phyloP scores from a whole-genome alignment of 441 rosid species.

The Gossypium schwendimanii region DNA sequence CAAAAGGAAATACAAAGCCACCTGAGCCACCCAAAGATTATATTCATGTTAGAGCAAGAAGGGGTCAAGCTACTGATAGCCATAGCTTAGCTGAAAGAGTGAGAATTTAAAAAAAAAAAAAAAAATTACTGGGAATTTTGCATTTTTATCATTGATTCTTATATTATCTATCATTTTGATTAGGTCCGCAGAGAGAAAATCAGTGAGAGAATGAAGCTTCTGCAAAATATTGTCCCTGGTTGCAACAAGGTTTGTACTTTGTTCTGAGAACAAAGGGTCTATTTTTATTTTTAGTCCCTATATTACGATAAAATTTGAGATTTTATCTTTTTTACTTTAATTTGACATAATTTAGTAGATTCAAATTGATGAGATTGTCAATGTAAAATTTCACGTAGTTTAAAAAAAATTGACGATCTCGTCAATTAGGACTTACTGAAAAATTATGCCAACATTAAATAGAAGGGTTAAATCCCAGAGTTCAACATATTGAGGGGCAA shows the following conservation, averaged over 20 bases:
- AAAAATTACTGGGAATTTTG: too few species aligned
- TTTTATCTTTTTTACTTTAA: too few species aligned
- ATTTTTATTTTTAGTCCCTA: too few species aligned
- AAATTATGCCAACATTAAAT: too few species aligned
- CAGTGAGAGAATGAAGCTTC: slow-evolving; percentile 49
- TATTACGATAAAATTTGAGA: too few species aligned
- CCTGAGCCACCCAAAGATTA: slow-evolving; percentile 56
- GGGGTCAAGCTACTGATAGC: slow-evolving; percentile 76
- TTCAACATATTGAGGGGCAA: too few species aligned
- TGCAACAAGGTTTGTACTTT: slow-evolving; percentile 50
- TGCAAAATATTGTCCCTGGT: slow-evolving; percentile 69
- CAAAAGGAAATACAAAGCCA: slow-evolving; percentile 26
- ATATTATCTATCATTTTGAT: neutral
- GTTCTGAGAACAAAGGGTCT: neutral
- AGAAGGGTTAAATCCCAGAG: too few species aligned
- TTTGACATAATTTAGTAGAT: too few species aligned
- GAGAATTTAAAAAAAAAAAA: neutral
- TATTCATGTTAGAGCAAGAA: slow-evolving; percentile 66
- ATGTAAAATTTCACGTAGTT: too few species aligned
- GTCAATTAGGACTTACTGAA: too few species aligned
- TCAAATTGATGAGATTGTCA: too few species aligned
- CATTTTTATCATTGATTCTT: neutral
- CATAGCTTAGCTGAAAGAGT: slow-evolving; percentile 72
- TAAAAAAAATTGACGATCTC: too few species aligned
- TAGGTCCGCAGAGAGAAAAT: slow-evolving; percentile 42